Percentiles rank a stretch among this genome's conserved stretches.
Evolutionary conservation across 1,284 basidiomycete species (phyloP).

Genomic region (Fomitopsis betulina): DNA sequence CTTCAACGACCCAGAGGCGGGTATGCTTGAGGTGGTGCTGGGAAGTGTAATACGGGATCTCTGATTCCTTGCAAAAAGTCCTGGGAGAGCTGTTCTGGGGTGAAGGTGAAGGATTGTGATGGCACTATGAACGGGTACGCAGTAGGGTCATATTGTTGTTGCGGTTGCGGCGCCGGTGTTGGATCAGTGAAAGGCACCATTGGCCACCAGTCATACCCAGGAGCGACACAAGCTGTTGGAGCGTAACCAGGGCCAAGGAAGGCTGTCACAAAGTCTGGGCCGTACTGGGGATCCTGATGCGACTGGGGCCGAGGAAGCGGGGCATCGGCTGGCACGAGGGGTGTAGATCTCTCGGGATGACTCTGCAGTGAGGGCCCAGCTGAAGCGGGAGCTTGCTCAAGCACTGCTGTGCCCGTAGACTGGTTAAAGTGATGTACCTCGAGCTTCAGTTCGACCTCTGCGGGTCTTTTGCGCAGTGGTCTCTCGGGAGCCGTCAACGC

Average conservation of each 20-base stretch:
- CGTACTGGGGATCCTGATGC: background rate
- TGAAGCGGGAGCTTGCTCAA: background rate
- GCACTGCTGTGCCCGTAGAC: background rate
- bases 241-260: background rate
- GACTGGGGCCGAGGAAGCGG: background rate
- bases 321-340: background rate
- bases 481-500: conserved; percentile 3
- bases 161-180: background rate
- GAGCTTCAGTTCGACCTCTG: background rate
- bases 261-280: background rate
- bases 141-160: background rate
- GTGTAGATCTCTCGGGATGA: background rate
- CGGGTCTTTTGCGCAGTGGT: conserved; percentile 4
- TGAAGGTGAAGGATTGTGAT: conserved; percentile 18
- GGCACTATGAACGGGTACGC: conserved; percentile 6
- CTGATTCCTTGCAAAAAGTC: conserved; percentile 20
- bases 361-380: background rate
- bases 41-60: conserved; percentile 20
- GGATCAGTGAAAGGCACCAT: background rate
- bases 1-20: background rate
- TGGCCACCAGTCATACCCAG: conserved; percentile 9
- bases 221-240: background rate
- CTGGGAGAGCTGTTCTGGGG: conserved; percentile 14
- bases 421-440: background rate
- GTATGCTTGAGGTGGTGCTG: conserved; percentile 6